A percentile compares a stretch with the other conserved stretches of the same genome.
phyloP scores from a whole-genome alignment of 148 eudicot species.

The Amaranthus palmeri region DNA sequence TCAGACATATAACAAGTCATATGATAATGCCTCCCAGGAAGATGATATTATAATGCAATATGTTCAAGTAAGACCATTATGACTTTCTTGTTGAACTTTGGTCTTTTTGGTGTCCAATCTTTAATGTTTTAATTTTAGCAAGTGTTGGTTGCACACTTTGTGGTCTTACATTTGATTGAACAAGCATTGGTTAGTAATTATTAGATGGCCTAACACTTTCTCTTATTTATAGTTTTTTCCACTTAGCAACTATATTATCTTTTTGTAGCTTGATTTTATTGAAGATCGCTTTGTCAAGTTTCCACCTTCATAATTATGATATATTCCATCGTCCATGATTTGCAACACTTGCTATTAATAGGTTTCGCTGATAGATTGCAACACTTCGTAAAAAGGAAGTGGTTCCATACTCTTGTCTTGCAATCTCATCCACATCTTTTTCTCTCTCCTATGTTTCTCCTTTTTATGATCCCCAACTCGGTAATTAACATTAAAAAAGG shows the following conservation, averaged over 20 bases:
- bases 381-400: too few species aligned
- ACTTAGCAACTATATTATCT: background rate
- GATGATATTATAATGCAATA: slow-evolving; percentile 27
- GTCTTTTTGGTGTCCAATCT: background rate
- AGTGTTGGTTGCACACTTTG: slow-evolving; percentile 4
- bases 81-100: slow-evolving; percentile 5
- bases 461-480: too few species aligned
- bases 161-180: background rate
- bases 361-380: too few species aligned
- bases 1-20: slow-evolving; percentile 19
- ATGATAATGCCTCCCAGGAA: slow-evolving; percentile 21
- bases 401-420: too few species aligned
- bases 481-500: too few species aligned
- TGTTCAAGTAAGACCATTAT: slow-evolving; percentile 26
- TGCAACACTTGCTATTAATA: too few species aligned
- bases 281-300: too few species aligned
- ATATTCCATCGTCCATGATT: too few species aligned
- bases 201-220: background rate
- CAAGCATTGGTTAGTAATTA: background rate
- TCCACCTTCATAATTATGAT: too few species aligned
- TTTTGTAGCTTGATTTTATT: too few species aligned
- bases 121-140: background rate
- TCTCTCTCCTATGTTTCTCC: too few species aligned
- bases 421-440: too few species aligned
- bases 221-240: background rate